Evolutionary conservation across 2,329 filamentous ascomycete species (phyloP), one percentile per base, ranked within the genome.

Genomic region (Talaromyces funiculosus): DNA sequence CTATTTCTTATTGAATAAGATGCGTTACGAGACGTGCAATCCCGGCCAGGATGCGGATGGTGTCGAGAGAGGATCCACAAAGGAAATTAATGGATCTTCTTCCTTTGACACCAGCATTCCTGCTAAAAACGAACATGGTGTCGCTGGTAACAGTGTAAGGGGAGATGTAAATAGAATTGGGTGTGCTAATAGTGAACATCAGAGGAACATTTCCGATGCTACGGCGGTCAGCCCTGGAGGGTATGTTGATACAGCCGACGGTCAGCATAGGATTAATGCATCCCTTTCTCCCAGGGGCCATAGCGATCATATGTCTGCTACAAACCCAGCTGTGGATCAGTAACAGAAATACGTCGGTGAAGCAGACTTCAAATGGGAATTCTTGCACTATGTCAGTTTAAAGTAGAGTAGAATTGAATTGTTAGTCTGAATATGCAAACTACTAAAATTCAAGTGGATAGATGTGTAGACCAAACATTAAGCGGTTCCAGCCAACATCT

Each of bases 41-140:
- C 77, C 77, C 2, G 77, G 76, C 2, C 77, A 90, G 67, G 87
- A 91, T 71, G 86, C 83, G 53, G 86, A 68, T 42, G 20, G 56
- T 20, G 12, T 60, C 24, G 61, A 64, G 54, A 38, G 53, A 20
- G 38, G 38, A 10, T 20, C 42, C 26, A 35, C 47, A 24, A 56
- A 57, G 47, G 26, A 45, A 6, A 16, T 12, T 1, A 26, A 20
- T 6, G 6, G 2, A 7, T 43, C 26, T 29, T 4, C 40, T 12
- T 38, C 53, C 5, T 7, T 22, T 31, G 35, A 38, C 10, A 14
- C 6, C 8, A n/a, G 16, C 47, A 16, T 20, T 14, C 45, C 42
- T 7, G 16, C 24, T 43, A 12, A 18, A 4, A 10, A 53, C 38
- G 51, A 53, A 31, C 20, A 22, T n/a, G 51, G 35, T 22, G 35